Base-by-base conservation (phyloP, 2,329 filamentous ascomycete species). In the Neopestalotiopsis sp. region DNA sequence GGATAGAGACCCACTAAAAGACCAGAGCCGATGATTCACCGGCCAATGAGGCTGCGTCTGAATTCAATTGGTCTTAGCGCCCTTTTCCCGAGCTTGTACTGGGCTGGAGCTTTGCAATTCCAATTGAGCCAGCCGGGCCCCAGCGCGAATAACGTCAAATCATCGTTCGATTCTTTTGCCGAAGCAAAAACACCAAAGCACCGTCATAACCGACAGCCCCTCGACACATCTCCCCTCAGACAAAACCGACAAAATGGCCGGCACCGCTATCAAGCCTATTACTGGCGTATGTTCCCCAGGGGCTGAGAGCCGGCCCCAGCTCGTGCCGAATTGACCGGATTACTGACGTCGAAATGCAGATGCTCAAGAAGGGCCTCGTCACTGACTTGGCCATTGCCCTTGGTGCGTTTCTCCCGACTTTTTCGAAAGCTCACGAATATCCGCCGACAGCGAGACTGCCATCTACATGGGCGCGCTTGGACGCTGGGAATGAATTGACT, bases 351-450 rank as follows among this genome's bases (percentile, higher is more conserved):
- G 64, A 71, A 38, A 61, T 66, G 17, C 74, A 90, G 88, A 90
- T 89, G 85, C 85, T 90, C 80, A 86, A 87, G 81, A 84, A 87
- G 79, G 83, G 83, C 79, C 86, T 90, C 78, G 82, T 90, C 76
- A 78, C 85, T 73, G 88, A 90, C 77, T 82, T 90, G 70, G 76
- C 81, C 69, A 84, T 89, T 77, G 86, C 82, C 72, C 82, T 90
- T 69, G 86, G 87, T 89, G 83, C 71, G 87, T 82, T 66, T 49
- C 34, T 58, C 49, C 45, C 12, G 66, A 13, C 17, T 24, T 12
- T 65, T 9, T 34, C 38, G 20, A 10, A 34, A 28, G 14, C 40
- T 61, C 5, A 1, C n/a, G 13, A 40, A n/a, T 5, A 30, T 40
- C 59, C 6, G 5, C 17, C 57, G 10, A 10, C 57, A 24, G 30